These are phyloP conservation scores for Kwoniella botswanensis DNA, from an alignment of 768 basidiomycete genomes.

Conservation along the genomic window DNA sequence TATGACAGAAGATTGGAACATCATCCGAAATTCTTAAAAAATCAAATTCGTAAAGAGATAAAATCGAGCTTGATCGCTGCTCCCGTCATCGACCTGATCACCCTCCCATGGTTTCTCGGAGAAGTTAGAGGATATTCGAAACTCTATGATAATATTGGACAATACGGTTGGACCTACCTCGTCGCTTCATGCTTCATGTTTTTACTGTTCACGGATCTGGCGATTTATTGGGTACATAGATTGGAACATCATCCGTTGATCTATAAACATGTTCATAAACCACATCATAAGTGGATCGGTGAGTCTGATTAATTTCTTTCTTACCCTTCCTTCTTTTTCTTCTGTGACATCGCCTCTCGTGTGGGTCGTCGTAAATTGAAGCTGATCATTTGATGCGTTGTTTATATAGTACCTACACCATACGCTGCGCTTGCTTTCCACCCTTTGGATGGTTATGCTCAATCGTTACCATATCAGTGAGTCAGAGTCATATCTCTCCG, in stretches of 20 bases:
- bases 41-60: slow-evolving; percentile 80
- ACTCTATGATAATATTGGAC: slow-evolving; percentile 76
- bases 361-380: neutral
- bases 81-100: slow-evolving; percentile 79
- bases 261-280: slow-evolving; percentile 93
- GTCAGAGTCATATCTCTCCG: neutral
- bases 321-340: neutral
- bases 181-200: slow-evolving; percentile 59
- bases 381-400: slow-evolving; percentile 7
- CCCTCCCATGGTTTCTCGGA: slow-evolving; percentile 89
- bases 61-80: slow-evolving; percentile 73
- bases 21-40: slow-evolving; percentile 89
- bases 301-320: slow-evolving; percentile 58
- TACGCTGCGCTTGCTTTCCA: slow-evolving; percentile 99
- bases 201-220: slow-evolving; percentile 85
- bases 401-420: slow-evolving; percentile 83
- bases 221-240: slow-evolving; percentile 97
- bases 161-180: slow-evolving; percentile 67
- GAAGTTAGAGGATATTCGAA: slow-evolving; percentile 85
- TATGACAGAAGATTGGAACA: slow-evolving; percentile 95
- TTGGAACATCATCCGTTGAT: slow-evolving; percentile 79
- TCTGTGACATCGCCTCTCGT: neutral
- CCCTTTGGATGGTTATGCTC: slow-evolving; percentile 88
- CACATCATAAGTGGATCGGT: slow-evolving; percentile 99
- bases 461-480: slow-evolving; percentile 89